A percentile compares a stretch with the other conserved stretches of the same genome.
Conservation (phyloP, 768 basidiomycete genomes). For the Auriculariales sp. region DNA sequence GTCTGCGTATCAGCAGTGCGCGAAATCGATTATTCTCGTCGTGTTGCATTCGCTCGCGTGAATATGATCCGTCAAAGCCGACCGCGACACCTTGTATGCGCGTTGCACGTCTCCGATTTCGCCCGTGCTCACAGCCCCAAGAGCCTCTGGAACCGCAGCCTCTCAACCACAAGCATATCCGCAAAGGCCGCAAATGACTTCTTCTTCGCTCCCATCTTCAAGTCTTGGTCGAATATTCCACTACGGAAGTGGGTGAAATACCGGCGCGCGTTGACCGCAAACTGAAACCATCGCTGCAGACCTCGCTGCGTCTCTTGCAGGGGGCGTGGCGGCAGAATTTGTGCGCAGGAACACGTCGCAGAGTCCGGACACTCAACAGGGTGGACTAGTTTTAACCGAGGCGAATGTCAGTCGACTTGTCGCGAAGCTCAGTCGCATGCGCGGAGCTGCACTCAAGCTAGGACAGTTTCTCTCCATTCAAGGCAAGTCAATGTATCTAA, state of each 20-base stretch:
- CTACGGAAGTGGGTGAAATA: slow-evolving; percentile 57
- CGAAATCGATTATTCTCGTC: too few relatives aligned
- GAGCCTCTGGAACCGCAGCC: too few relatives aligned
- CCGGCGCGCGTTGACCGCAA: neutral
- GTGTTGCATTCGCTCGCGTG: too few relatives aligned
- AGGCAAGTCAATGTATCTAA: slow-evolving; percentile 25
- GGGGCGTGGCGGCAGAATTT: slow-evolving; percentile 81
- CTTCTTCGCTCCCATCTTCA: slow-evolving; percentile 85
- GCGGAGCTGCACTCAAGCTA: slow-evolving; percentile 89
- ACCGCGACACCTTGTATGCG: too few relatives aligned
- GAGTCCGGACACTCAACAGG: slow-evolving; percentile 29
- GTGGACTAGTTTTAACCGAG: slow-evolving; percentile 73
- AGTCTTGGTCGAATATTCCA: slow-evolving; percentile 82
- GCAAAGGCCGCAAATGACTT: slow-evolving; percentile 13
- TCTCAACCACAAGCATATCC: too few relatives aligned
- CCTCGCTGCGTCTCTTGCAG: slow-evolving; percentile 75
- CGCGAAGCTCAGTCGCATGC: slow-evolving; percentile 85
- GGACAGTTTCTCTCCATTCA: slow-evolving; percentile 98
- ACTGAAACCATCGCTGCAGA: slow-evolving; percentile 31
- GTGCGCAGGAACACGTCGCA: slow-evolving; percentile 28
- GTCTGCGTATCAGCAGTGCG: too few relatives aligned
- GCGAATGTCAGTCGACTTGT: slow-evolving; percentile 84
- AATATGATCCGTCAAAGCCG: too few relatives aligned
- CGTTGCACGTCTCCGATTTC: too few relatives aligned
- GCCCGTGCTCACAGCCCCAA: too few relatives aligned